Base-by-base conservation (phyloP, 2,329 filamentous ascomycete species). In the Venturia pyrina region DNA sequence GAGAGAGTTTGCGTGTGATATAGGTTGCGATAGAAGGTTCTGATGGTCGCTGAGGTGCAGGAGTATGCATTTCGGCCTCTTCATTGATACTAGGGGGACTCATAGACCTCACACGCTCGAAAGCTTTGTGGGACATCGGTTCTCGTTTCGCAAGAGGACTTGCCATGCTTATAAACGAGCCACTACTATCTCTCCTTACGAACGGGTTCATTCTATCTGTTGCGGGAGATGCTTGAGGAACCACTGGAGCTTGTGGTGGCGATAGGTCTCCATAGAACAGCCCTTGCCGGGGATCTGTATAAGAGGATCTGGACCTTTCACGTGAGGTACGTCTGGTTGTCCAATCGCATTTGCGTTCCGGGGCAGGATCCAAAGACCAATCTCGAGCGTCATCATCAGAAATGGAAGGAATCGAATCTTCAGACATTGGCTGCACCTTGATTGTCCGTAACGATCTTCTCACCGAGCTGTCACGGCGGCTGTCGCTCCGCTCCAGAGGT, bases 81-180 rank as follows among this genome's bases (percentile, higher is more conserved):
- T 57, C 40, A n/a, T 34, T 37, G 19, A 50, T 50, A n/a, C 44
- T 48, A 41, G 48, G 17, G 7, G 48, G 50, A 37, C 43, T 53
- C n/a, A 59, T 43, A 32, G 63, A 43, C 5, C 63, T 32, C 24
- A 65, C 63, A 11, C 34, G 48, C 37, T 65, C 48, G 40, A 65
- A 65, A 15, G 63, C 63, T 40, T n/a, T 59, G 13, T 32, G 48
- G 19, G 63, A 65, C 1, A 65, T 41, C 17, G 60, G 28, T 43
- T 44, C 60, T 62, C 60, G 37, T 43, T 7, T 17, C 5, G 37
- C 19, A 6, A 34, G 21, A 43, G 60, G 43, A 10, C 37, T 46
- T 44, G 15, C 15, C 32, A 11, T 46, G 15, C 40, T 24, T 7
- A 62, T 28, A 19, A 5, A 21, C 7, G 60, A 44, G 37, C 37